Base-by-base conservation (phyloP, 495 filamentous ascomycete genomes). In the Aspergillus diversus region DNA sequence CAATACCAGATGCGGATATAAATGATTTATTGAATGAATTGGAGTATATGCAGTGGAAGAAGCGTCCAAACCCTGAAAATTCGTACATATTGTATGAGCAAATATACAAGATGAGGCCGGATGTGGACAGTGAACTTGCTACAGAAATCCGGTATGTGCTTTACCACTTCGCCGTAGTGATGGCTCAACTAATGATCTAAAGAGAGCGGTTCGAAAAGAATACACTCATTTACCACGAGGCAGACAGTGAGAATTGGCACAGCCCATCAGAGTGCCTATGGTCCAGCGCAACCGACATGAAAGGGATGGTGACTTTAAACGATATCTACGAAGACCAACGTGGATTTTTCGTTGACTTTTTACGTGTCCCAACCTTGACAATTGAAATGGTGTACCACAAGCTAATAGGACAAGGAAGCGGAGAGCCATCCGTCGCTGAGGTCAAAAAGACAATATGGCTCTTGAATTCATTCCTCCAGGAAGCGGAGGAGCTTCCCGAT, bases 211-310 rank as follows among this genome's bases (percentile, higher is more conserved):
- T 77, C 63, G 59, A 75, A 37, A 39, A 55, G 4, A 27, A 73
- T 4, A 33, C 48, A 1, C 64, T 80, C 17, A 70, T 77, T 47
- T 78, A 66, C 55, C 60, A 68, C 33, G 42, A 61, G 15, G 17
- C 2, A 15, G 37, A 60, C n/a, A 63, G 52, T 9, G 17, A 46
- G 39, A 51, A 59, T 31, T 81, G 79, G 79, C 43, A 70, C 61
- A 70, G 60, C 12, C 46, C 66, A 9, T 71, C 71, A 1, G 55
- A 73, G 48, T 80, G 77, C 60, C 57, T 82, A 33, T 82, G 77
- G 78, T 78, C 77, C 5, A 68, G 65, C 35, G 61, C 71, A 7
- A 68, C 77, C 7, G 50, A 70, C 31, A 74, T 82, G 47, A 54
- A 65, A n/a, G 76, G 74, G 4, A 77, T 63, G 65, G 52, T 73